phyloP scores from a whole-genome alignment of 2,329 filamentous ascomycete genomes.

The Microsporum ferrugineum region DNA sequence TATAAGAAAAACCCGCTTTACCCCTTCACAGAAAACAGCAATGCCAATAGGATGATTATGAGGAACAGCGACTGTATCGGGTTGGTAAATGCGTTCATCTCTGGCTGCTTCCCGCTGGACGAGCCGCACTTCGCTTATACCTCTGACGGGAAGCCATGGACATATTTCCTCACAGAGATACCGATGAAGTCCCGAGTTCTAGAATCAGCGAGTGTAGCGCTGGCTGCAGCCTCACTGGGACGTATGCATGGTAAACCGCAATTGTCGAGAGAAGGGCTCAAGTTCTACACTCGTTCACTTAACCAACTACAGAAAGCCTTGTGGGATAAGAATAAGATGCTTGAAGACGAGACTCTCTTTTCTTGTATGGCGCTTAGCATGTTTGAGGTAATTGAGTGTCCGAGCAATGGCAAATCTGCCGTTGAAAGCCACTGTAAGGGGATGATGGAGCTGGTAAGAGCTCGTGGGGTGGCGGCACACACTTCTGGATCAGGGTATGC shows the following conservation, averaged over 20 bases:
- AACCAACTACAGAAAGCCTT: constrained; percentile 28
- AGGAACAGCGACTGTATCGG: background rate
- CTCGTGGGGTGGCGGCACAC: constrained; percentile 25
- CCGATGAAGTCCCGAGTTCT: constrained; percentile 19
- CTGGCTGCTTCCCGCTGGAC: background rate
- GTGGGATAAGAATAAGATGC: constrained; percentile 22
- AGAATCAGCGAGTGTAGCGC: constrained; percentile 21
- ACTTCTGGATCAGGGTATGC: constrained; percentile 23
- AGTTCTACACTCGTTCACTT: constrained; percentile 26
- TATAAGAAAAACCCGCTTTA: background rate
- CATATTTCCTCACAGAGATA: constrained; percentile 19
- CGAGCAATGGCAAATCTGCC: constrained; percentile 19
- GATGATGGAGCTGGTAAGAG: constrained; percentile 23
- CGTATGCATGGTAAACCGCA: constrained; percentile 14
- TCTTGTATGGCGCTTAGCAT: constrained; percentile 27
- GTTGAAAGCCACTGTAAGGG: constrained; percentile 26
- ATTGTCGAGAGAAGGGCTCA: constrained; percentile 20
- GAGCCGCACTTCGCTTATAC: constrained; percentile 5
- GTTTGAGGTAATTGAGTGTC: constrained; percentile 30
- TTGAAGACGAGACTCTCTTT: constrained; percentile 27
- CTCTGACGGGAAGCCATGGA: constrained; percentile 18
- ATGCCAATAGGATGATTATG: background rate
- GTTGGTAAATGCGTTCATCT: background rate
- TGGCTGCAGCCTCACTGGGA: constrained; percentile 22
- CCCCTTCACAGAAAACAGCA: background rate